Conservation (phyloP, 2,329 filamentous ascomycete genomes). For the Huntiella abstrusa region DNA sequence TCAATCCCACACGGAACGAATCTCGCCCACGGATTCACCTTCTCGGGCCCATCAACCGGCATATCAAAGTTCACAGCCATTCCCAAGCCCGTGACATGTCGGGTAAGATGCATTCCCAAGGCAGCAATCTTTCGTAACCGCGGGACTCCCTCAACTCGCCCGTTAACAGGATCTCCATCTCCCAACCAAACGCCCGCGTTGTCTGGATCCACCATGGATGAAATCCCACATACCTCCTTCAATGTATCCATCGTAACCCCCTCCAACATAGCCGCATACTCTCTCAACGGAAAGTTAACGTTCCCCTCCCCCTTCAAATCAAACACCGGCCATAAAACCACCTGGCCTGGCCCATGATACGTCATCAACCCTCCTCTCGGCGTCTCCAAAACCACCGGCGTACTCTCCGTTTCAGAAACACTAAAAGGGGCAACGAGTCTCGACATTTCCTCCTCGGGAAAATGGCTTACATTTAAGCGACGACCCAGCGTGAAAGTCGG, state of each 20-base stretch:
- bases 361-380: constrained; percentile 81
- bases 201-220: constrained; percentile 40
- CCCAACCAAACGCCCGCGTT: constrained; percentile 73
- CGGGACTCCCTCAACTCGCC: constrained; percentile 13
- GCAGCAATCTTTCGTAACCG: constrained; percentile 58
- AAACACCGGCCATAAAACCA: constrained; percentile 83
- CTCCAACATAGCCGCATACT: constrained; percentile 66
- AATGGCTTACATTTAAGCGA: constrained; percentile 36
- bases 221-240: constrained; percentile 33
- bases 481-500: constrained; percentile 84
- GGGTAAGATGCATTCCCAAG: constrained; percentile 73
- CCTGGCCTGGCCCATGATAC: constrained; percentile 85
- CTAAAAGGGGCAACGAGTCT: no score
- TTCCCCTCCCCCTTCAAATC: constrained; percentile 48
- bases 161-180: not conserved
- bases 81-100: constrained; percentile 70
- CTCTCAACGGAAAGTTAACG: constrained; percentile 44
- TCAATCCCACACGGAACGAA: constrained; percentile 84
- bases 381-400: constrained; percentile 38
- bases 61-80: constrained; percentile 61
- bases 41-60: constrained; percentile 25
- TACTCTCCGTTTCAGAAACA: no score
- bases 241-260: constrained; percentile 52
- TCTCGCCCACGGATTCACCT: constrained; percentile 37
- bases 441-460: no score